phyloP scores from a whole-genome alignment of 2,329 filamentous ascomycete species.

The Neodidymelliopsis sp. region DNA sequence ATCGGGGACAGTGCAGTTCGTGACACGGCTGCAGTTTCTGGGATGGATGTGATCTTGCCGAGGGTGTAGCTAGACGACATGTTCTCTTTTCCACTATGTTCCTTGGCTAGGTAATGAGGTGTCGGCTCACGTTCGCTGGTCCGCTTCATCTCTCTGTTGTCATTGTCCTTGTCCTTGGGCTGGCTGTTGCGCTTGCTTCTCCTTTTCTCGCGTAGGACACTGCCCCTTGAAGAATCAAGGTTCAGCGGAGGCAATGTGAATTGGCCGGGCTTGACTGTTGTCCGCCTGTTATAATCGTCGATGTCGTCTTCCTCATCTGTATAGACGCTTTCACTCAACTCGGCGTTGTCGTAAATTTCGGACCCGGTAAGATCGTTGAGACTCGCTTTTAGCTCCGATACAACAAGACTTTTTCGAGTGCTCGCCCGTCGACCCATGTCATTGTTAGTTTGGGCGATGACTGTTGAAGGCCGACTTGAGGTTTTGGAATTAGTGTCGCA shows the following conservation, averaged over 20 bases:
- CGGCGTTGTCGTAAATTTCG: slow-evolving; percentile 40
- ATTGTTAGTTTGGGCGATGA: slow-evolving; percentile 13
- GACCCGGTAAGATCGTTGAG: slow-evolving; percentile 35
- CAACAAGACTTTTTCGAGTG: slow-evolving; percentile 29
- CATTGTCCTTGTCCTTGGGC: slow-evolving; percentile 21
- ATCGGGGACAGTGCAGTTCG: slow-evolving; percentile 25
- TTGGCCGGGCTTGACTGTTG: slow-evolving; percentile 30
- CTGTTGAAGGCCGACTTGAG: slow-evolving; percentile 26
- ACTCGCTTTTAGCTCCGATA: slow-evolving; percentile 31
- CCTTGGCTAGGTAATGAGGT: slow-evolving; percentile 29
- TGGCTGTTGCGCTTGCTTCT: slow-evolving; percentile 23
- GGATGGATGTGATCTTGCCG: slow-evolving; percentile 15
- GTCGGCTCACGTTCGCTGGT: slow-evolving; percentile 39
- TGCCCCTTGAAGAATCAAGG: slow-evolving; percentile 22
- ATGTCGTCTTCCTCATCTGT: slow-evolving; percentile 40
- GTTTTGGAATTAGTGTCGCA: slow-evolving; percentile 24
- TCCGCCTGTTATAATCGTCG: slow-evolving; percentile 32
- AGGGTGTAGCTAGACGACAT: slow-evolving; percentile 34
- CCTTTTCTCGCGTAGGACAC: slow-evolving; percentile 16
- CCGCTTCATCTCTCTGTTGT: slow-evolving; percentile 31
- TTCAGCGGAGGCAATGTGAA: slow-evolving; percentile 35
- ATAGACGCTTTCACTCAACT: slow-evolving; percentile 42
- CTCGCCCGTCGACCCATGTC: slow-evolving; percentile 23
- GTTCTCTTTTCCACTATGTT: slow-evolving; percentile 46
- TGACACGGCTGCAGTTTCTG: slow-evolving; percentile 20